Percentiles rank a stretch among this genome's conserved stretches.
phyloP scores from a whole-genome alignment of 164 flowering plant species.

The Echeveria elegans region DNA sequence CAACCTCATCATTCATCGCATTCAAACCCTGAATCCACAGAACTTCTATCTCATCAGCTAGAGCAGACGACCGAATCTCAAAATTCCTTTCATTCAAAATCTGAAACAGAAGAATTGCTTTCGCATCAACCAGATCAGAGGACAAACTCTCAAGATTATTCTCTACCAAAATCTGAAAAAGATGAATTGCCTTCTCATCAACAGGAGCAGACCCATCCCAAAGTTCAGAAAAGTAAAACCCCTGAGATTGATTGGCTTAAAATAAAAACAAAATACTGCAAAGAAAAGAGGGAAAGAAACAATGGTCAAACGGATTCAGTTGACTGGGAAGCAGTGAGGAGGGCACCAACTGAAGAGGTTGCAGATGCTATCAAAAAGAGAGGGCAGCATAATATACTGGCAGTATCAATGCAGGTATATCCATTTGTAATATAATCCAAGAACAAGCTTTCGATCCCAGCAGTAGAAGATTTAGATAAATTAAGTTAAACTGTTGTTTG shows the following conservation, averaged over 20 bases:
- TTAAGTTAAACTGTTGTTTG: no score
- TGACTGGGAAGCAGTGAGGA: conserved; percentile 7
- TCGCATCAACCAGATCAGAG: background rate
- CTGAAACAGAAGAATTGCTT: background rate
- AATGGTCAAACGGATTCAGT: background rate
- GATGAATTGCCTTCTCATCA: no score
- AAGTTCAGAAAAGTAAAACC: background rate
- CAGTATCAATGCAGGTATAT: conserved; percentile 7
- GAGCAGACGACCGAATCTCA: background rate
- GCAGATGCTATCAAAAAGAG: conserved; percentile 4
- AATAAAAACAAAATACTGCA: background rate
- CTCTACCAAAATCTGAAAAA: background rate
- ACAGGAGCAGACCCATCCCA: background rate
- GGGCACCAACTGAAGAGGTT: conserved; percentile 1
- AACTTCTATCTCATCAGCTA: background rate
- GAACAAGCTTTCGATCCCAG: background rate
- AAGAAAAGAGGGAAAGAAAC: background rate
- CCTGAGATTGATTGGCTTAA: background rate
- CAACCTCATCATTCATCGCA: background rate
- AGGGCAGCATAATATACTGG: conserved; percentile 4
- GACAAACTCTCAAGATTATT: background rate
- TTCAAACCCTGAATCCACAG: background rate
- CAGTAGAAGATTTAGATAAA: no score
- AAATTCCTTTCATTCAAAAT: background rate
- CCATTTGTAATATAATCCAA: background rate